Conservation (phyloP, 805 yeast species). For the Metschnikowia hibisci region DNA sequence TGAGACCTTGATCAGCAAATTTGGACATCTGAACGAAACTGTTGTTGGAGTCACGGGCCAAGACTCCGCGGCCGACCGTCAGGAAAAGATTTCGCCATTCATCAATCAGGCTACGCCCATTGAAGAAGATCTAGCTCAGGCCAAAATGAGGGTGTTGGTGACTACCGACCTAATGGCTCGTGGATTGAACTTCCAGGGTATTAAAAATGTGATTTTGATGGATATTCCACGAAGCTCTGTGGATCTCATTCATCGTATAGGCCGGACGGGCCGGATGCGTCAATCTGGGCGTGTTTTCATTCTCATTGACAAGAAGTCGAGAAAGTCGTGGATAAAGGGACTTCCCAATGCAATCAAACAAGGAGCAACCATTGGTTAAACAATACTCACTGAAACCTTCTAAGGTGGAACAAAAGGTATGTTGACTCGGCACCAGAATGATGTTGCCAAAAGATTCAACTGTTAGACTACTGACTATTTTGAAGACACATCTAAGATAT, state of each 20-base stretch:
- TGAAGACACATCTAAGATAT: constrained; percentile 34
- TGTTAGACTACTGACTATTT: constrained; percentile 40
- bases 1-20: constrained; percentile 43
- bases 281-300: constrained; percentile 84
- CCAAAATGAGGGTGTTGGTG: constrained; percentile 62
- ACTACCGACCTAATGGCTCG: constrained; percentile 89
- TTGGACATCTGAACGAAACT: constrained; percentile 37
- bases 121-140: constrained; percentile 24
- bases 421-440: constrained; percentile 19
- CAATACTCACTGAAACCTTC: too few relatives aligned
- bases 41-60: constrained; percentile 66
- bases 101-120: constrained; percentile 53
- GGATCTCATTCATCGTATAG: constrained; percentile 86
- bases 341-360: constrained; percentile 64
- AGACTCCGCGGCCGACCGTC: constrained; percentile 58
- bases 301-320: constrained; percentile 62
- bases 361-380: constrained; percentile 35
- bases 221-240: constrained; percentile 84
- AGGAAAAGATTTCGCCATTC: constrained; percentile 55
- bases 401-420: constrained; percentile 7
- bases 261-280: constrained; percentile 92
- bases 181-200: constrained; percentile 80
- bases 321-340: constrained; percentile 80
- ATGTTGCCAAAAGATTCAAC: constrained; percentile 35
- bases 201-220: constrained; percentile 76